Base-by-base conservation (phyloP, 2,329 filamentous ascomycete genomes). In the Tetracladium maxilliforme region DNA sequence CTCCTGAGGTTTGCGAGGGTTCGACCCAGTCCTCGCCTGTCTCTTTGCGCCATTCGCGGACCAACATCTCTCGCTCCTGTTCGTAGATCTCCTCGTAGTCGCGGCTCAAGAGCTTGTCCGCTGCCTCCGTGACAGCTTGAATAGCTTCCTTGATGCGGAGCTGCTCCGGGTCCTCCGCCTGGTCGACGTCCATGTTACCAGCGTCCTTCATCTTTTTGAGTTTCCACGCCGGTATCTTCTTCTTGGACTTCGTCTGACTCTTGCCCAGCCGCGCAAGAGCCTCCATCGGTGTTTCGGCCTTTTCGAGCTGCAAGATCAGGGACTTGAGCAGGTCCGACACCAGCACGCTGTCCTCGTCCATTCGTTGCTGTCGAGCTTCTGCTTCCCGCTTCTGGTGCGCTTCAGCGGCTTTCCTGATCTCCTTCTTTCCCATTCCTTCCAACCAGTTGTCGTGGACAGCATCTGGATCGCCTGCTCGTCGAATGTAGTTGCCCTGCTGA, bases 81-180 rank as follows among this genome's bases (percentile, higher is more conserved):
- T 95, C 84, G 51, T 95, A 98, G 24, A 95, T 75, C n/a, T 95
- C 83, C 3, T 74, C 69, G 34, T 87, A 72, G 12, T 86, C 86
- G 28, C 87, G 64, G 16, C 75, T 76, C 26, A 94, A 68, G 1
- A 98, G 60, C 33, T 80, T 77, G 51, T 94, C 86, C 4, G 90
- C 86, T 7, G 87, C 83, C 22, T 80, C 84, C 1, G 90, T 95
- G 33, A 98, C 80, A 23, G 67, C 62, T 40, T 87, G 66, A 28
- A 98, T 84, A 1, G 72, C 68, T 32, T 75, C 62, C 44, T 73
- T 81, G 35, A 86, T 70, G 31, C 64, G 63, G 10, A 46, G 53
- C 42, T 90, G 82, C 19, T 71, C 73, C 0, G 75, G 64, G 35
- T 87, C 74, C 25, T 80, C 64, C 2, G 62, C 47, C 4, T 53